Conservation (phyloP, 2,329 filamentous ascomycete species). For the Apiospora malaysiana region DNA sequence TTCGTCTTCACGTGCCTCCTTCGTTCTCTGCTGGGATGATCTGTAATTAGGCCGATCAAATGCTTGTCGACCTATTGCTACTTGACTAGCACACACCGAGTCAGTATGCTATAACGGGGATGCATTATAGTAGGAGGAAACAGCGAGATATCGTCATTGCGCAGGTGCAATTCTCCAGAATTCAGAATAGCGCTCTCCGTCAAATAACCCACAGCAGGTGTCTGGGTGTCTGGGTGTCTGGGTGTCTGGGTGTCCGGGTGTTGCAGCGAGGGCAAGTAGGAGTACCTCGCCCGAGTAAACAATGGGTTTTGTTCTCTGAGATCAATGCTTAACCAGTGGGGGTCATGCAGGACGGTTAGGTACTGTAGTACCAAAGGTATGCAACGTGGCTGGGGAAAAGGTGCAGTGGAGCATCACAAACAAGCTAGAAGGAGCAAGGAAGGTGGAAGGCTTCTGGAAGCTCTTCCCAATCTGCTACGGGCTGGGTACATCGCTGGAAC, state of each 20-base stretch:
- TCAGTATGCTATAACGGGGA: too few relatives aligned
- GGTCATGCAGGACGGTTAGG: constrained; percentile 21
- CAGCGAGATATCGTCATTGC: background rate
- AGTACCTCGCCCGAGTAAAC: constrained; percentile 1
- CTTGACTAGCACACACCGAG: too few relatives aligned
- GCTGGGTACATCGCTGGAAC: background rate
- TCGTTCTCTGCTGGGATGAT: background rate
- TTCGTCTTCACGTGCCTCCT: background rate
- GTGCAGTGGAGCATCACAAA: constrained; percentile 5
- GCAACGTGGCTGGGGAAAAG: constrained; percentile 18
- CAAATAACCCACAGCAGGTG: too few relatives aligned
- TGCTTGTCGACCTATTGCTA: too few relatives aligned
- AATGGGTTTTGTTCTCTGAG: constrained; percentile 18
- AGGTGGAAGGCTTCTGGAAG: background rate
- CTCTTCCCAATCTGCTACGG: constrained; percentile 1
- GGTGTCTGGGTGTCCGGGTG: too few relatives aligned
- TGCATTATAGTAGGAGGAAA: too few relatives aligned
- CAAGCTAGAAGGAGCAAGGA: background rate
- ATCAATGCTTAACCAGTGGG: constrained; percentile 18
- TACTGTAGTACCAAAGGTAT: background rate
- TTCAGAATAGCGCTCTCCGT: background rate
- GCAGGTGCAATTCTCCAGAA: background rate
- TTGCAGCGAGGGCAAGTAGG: background rate
- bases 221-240: too few relatives aligned
- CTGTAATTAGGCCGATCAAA: background rate